Conservation (phyloP, 139 green algal species). For the Chlorella sp. region DNA sequence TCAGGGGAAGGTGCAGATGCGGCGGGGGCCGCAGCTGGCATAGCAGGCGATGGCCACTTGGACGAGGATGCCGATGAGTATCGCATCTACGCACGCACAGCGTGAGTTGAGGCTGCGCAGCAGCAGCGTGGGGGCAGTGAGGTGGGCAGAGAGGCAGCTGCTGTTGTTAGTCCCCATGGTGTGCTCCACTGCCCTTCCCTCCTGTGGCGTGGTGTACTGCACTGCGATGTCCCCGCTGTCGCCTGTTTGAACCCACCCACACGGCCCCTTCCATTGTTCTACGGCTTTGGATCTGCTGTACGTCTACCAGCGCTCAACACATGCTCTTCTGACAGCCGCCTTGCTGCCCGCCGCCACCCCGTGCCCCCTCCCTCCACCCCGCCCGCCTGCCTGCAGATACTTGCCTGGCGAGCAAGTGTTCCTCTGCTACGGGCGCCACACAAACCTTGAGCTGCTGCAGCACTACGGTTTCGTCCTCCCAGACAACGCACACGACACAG, state of each 20-base stretch:
- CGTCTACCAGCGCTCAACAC: too few species aligned
- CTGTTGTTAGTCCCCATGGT: too few species aligned
- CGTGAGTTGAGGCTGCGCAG: not conserved
- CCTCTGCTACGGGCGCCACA: constrained; percentile 89
- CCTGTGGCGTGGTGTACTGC: too few species aligned
- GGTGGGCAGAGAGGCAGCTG: not conserved
- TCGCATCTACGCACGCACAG: constrained; percentile 34
- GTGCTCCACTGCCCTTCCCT: too few species aligned
- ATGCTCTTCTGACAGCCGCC: too few species aligned
- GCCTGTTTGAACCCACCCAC: not conserved
- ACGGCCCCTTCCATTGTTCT: too few species aligned
- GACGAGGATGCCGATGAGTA: constrained; percentile 51
- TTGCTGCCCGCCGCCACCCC: not conserved
- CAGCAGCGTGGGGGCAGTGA: too few species aligned
- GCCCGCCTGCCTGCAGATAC: constrained; percentile 36
- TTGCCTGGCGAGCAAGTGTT: constrained; percentile 72
- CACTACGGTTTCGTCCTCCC: constrained; percentile 89
- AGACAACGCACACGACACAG: constrained; percentile 78
- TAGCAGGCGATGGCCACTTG: constrained; percentile 61
- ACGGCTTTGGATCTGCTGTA: too few species aligned
- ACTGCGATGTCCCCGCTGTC: not conserved
- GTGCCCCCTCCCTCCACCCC: not conserved
- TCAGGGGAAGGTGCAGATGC: not conserved
- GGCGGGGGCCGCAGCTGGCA: too few species aligned
- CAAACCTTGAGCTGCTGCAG: constrained; percentile 88